Percentiles rank a stretch among this genome's conserved stretches.
phyloP scores from a whole-genome alignment of 768 basidiomycete species.

The Xerocomus brunneocitrinus region DNA sequence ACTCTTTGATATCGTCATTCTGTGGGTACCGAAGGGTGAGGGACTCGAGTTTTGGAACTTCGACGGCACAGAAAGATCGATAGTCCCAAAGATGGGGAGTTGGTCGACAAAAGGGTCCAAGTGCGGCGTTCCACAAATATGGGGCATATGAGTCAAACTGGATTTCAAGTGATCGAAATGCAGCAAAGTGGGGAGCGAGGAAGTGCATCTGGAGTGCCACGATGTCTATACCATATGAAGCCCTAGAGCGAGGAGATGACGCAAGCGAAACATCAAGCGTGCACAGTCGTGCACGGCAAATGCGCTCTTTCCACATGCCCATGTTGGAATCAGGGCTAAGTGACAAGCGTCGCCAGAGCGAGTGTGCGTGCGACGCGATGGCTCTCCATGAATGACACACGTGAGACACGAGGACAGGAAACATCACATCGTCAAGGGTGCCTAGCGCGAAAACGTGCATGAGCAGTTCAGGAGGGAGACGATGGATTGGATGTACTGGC shows the following conservation, averaged over 20 bases:
- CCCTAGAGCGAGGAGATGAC: conserved; percentile 27
- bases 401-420: conserved; percentile 62
- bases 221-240: conserved; percentile 31
- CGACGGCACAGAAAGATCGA: conserved; percentile 23
- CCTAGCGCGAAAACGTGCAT: conserved; percentile 60
- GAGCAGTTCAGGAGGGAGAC: conserved; percentile 61
- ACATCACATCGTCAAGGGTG: conserved; percentile 48
- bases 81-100: conserved; percentile 22
- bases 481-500: conserved; percentile 48
- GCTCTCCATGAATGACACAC: conserved; percentile 64
- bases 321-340: conserved; percentile 40
- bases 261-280: conserved; percentile 57
- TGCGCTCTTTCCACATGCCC: conserved; percentile 60
- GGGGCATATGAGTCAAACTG: conserved; percentile 52
- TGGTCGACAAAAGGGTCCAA: conserved; percentile 49
- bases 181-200: conserved; percentile 42
- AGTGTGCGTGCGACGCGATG: conserved; percentile 54
- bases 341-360: conserved; percentile 60
- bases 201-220: conserved; percentile 63
- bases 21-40: conserved; percentile 54
- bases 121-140: conserved; percentile 63
- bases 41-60: conserved; percentile 46
- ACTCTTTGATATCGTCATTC: conserved; percentile 70
- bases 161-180: conserved; percentile 61
- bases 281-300: conserved; percentile 56